Evolutionary conservation across 2,329 filamentous ascomycete species (phyloP), one percentile per base, ranked within the genome.

Genomic region (Ophiostoma piceae): DNA sequence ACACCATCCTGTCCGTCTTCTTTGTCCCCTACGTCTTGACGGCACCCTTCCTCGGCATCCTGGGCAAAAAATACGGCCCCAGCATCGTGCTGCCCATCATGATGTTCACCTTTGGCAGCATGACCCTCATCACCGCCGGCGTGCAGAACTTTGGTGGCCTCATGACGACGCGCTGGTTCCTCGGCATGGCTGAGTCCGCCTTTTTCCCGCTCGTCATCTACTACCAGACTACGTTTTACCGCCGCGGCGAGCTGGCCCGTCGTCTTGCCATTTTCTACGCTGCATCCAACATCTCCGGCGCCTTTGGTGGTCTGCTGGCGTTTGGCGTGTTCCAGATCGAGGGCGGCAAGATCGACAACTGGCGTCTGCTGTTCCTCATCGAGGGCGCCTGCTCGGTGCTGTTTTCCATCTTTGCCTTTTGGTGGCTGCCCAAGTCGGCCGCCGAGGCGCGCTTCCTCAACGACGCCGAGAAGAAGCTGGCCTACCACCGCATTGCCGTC

Each of bases 1-100:
- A 92, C 77, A 84, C 88, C 65, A 82, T 92, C 66, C 78, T 93
- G 57, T 86, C 83, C 73, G 87, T 93, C 73, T 93, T 93, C 81
- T 93, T 90, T 78, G 82, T 92, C 6, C 90, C 90, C 0, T 92
- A 90, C 76, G 90, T 92, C 68, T 76, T 92, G 57, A 89, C 88
- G 68, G 90, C 89, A 0, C 89, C 88, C 0, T 77, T 79, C 9
- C 73, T 81, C 1, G 79, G 79, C 64, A 88, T 92, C 78, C 77
- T 90, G 12, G 89, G 89, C 72, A 93, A 92, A 80, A 88, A 86
- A 73, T 91, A 84, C 75, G 89, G 90, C 0, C 87, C 90, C 0
- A 84, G 86, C 67, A 81, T 84, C 47, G 87, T 91, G 4, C 79
- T 93, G n/a, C 88, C 89, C 0, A 77, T 87, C 66, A 84, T 91